Conservation (phyloP, 257 asterid genomes). For the Solanum ahanhuiri region DNA sequence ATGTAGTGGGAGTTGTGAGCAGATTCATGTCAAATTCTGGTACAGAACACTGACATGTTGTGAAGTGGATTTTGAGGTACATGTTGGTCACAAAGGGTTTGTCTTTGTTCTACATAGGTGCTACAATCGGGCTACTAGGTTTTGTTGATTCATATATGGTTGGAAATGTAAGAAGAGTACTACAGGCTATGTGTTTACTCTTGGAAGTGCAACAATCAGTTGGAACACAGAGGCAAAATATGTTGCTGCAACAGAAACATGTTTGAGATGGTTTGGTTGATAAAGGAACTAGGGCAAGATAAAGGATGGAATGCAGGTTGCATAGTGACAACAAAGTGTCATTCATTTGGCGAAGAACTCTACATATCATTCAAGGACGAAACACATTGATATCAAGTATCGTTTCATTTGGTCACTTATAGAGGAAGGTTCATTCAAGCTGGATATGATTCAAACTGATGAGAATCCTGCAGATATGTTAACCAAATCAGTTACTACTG, state of each 20-base stretch:
- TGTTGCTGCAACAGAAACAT: background rate
- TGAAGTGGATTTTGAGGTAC: background rate
- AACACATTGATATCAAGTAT: background rate
- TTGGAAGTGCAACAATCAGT: background rate
- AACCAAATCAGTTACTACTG: background rate
- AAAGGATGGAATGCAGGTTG: background rate
- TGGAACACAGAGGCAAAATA: no score
- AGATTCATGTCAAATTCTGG: background rate
- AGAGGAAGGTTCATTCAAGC: background rate
- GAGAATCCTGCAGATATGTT: background rate
- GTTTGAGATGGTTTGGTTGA: background rate
- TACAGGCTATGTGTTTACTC: background rate
- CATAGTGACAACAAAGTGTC: background rate
- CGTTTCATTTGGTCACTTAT: background rate
- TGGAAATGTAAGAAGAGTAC: background rate
- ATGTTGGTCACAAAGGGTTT: background rate
- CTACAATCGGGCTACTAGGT: background rate
- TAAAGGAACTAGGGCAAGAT: background rate
- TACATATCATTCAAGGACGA: background rate
- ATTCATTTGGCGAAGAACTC: background rate
- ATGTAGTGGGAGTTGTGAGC: background rate
- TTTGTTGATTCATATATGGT: background rate
- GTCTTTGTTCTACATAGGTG: background rate
- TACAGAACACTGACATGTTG: background rate
- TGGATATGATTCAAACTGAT: background rate